phyloP scores from a whole-genome alignment of 1,284 basidiomycete species.

The Porodaedalea pini region DNA sequence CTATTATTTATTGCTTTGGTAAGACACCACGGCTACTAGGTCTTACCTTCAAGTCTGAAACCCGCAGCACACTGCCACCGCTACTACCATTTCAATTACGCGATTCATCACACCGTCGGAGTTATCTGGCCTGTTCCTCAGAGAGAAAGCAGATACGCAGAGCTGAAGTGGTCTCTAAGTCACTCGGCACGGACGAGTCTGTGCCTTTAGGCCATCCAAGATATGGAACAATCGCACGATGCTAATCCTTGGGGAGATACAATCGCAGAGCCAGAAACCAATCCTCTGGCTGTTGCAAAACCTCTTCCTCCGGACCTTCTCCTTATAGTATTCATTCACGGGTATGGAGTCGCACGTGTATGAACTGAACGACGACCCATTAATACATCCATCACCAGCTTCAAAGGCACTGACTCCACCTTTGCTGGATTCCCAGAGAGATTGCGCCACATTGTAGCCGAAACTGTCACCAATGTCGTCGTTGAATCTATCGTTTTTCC shows the following conservation, averaged over 20 bases:
- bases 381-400: too few species aligned
- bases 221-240: not conserved
- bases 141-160: too few species aligned
- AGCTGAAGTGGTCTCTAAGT: too few species aligned
- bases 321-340: conserved; percentile 48
- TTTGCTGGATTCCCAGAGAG: conserved; percentile 75
- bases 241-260: conserved; percentile 3
- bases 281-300: conserved; percentile 2
- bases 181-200: not conserved
- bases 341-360: conserved; percentile 39
- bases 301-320: conserved; percentile 39
- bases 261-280: not conserved
- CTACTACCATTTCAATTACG: too few species aligned
- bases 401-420: conserved; percentile 76
- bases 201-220: too few species aligned
- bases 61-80: too few species aligned
- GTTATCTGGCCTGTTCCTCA: too few species aligned
- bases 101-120: too few species aligned
- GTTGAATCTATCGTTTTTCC: conserved; percentile 84
- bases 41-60: too few species aligned
- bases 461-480: conserved; percentile 47
- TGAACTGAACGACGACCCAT: conserved; percentile 11
- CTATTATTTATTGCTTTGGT: too few species aligned
- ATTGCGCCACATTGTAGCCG: conserved; percentile 70
- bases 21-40: too few species aligned